phyloP scores from a whole-genome alignment of 2,329 filamentous ascomycete species.

The Sporothrix pallida region DNA sequence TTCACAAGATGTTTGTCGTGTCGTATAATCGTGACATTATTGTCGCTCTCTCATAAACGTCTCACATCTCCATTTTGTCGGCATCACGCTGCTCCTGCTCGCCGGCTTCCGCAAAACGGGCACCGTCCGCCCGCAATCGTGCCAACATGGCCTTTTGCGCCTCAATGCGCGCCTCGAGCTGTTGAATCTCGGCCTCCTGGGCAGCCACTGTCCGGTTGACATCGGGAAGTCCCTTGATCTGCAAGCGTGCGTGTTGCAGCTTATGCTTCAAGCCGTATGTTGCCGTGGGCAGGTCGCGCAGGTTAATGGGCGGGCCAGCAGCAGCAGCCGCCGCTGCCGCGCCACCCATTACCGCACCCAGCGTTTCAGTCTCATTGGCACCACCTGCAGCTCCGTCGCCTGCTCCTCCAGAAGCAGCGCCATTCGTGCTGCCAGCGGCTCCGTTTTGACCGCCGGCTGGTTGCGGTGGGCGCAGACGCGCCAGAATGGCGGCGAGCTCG shows the following conservation, averaged over 20 bases:
- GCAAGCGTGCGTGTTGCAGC: constrained; percentile 75
- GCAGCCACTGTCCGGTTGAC: constrained; percentile 69
- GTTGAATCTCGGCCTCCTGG: constrained; percentile 72
- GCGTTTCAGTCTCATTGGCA: constrained; percentile 43
- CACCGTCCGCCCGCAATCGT: constrained; percentile 58
- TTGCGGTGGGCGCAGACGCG: constrained; percentile 67
- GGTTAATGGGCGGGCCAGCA: constrained; percentile 46
- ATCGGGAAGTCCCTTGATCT: constrained; percentile 71
- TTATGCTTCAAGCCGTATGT: constrained; percentile 82
- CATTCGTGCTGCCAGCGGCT: constrained; percentile 47
- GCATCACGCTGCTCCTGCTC: constrained; percentile 32
- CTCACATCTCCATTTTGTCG: constrained; percentile 52
- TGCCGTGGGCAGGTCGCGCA: constrained; percentile 79
- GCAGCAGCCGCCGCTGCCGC: constrained; percentile 31
- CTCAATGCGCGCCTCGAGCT: constrained; percentile 67
- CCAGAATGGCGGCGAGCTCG: constrained; percentile 77
- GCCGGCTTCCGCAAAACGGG: constrained; percentile 46
- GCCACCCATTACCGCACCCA: constrained; percentile 40
- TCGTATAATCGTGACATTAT: neutral
- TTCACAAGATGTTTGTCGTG: neutral
- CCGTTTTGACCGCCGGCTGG: constrained; percentile 42
- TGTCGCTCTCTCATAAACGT: neutral
- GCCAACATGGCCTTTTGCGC: constrained; percentile 66
- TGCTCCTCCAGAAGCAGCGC: constrained; percentile 42
- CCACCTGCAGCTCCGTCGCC: constrained; percentile 41